Evolutionary conservation across 805 yeast species (phyloP), one percentile per base, ranked within the genome.

Genomic region (Sugiyamaella boreocaroliniensis): DNA sequence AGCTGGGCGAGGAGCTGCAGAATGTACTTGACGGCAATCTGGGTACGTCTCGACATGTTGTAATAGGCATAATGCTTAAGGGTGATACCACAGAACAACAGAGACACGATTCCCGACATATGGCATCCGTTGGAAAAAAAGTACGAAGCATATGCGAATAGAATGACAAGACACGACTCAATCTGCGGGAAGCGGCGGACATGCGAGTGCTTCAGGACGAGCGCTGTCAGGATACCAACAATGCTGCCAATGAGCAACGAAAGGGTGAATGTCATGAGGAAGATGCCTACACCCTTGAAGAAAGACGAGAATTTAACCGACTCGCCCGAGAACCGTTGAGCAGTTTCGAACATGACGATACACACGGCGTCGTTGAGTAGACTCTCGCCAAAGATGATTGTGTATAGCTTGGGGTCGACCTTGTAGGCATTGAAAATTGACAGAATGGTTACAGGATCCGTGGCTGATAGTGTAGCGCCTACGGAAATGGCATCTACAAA

Each of bases 121-220:
- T 95, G 99, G 63, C 98, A 95, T 48, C 99, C 99, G 65, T 93
- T 93, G 43, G 98, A 90, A 70, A 93, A 93, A 74, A 93, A 93
- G 69, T 93, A 93, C 0, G 97, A 89, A 63, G 89, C 96, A 67
- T 93, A 93, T 15, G 98, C 97, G 66, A 90, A 83, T 60, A 93
- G 71, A 45, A 93, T 71, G 29, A 93, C 95, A 51, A 93, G 68
- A 68, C 98, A 95, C 29, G 97, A 87, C 73, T 93, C 99, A 63
- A 93, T 88, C 67, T 89, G 95, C n/a, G 98, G 98, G 67, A 86
- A 89, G 61, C 98, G 76, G 71, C 98, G 78, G 48, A 93, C 83
- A 63, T 89, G 95, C 2, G 97, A 85, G 67, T 93, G 98, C 64
- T 93, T 93, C 63, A 93, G 76, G 37, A 90, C 76, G 58, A 93